These are phyloP conservation scores for Fusarium palustre DNA, from an alignment of 2,329 filamentous ascomycete species.

Conservation along the genomic window DNA sequence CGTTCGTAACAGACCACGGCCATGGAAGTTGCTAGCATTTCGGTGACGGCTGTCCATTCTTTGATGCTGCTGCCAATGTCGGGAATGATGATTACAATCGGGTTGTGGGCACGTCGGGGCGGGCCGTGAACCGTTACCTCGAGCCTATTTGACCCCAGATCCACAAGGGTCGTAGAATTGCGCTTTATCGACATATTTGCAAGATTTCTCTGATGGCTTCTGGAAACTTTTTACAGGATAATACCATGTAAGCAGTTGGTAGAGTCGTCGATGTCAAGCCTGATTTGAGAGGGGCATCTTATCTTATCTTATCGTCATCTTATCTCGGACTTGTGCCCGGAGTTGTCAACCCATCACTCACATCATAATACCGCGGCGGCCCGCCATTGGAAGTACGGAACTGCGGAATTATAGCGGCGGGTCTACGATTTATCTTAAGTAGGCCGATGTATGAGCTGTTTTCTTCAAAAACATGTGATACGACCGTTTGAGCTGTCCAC, in stretches of 20 bases:
- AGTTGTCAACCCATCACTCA: too few species aligned
- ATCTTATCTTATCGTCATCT: not conserved
- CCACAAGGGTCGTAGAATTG: not conserved
- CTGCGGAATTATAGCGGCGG: not conserved
- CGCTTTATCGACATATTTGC: not conserved
- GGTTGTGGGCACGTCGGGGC: slow-evolving; percentile 33
- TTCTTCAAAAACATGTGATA: too few species aligned
- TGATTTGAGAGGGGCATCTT: not conserved
- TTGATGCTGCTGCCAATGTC: slow-evolving; percentile 26
- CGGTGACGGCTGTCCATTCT: slow-evolving; percentile 26
- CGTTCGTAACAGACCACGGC: slow-evolving; percentile 26
- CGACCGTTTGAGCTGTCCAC: too few species aligned
- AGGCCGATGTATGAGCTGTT: not conserved
- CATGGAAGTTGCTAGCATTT: slow-evolving; percentile 9
- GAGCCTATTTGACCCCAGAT: slow-evolving; percentile 5
- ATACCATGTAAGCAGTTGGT: not conserved
- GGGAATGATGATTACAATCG: slow-evolving; percentile 26
- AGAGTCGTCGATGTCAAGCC: not conserved
- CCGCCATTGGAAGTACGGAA: not conserved
- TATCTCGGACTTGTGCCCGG: not conserved
- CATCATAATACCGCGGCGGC: not conserved
- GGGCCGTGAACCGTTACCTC: slow-evolving; percentile 11
- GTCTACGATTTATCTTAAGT: not conserved
- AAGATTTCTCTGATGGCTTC: too few species aligned
- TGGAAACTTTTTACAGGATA: not conserved